A percentile compares a stretch with the other conserved stretches of the same genome.
Evolutionary conservation across 768 basidiomycete genomes (phyloP).

Genomic region (Xerocomellus chrysenteron): DNA sequence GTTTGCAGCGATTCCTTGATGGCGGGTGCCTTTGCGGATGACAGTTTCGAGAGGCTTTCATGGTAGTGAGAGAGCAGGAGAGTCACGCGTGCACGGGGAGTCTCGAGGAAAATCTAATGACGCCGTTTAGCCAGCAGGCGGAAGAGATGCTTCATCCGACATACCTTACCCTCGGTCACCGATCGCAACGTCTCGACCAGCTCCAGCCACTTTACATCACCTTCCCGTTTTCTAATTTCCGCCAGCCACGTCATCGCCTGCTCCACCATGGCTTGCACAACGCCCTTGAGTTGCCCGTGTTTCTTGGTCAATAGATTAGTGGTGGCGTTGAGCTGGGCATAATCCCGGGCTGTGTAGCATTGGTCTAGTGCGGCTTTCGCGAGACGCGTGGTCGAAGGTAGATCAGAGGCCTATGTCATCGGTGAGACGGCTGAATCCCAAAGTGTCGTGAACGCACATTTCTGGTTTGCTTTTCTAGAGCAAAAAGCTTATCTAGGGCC

Average conservation of each 20-base stretch:
- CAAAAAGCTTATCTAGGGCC: constrained; percentile 84
- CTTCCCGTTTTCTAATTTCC: constrained; percentile 65
- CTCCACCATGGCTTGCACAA: constrained; percentile 90
- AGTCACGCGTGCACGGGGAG: constrained; percentile 92
- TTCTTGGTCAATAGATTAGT: constrained; percentile 82
- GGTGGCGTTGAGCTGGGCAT: constrained; percentile 66
- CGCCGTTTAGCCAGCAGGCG: background rate
- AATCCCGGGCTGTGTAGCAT: constrained; percentile 70
- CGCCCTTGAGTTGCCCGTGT: constrained; percentile 93
- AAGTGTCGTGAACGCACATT: constrained; percentile 58
- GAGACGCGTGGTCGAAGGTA: constrained; percentile 85
- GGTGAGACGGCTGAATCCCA: background rate
- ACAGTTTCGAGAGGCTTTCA: constrained; percentile 58
- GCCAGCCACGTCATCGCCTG: constrained; percentile 79
- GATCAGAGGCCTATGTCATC: constrained; percentile 79
- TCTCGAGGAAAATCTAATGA: constrained; percentile 89
- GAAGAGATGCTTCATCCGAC: constrained; percentile 18
- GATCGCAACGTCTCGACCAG: constrained; percentile 84
- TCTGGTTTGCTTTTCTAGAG: constrained; percentile 93
- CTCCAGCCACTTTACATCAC: constrained; percentile 78
- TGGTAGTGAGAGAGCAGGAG: constrained; percentile 82
- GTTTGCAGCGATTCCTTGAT: constrained; percentile 72
- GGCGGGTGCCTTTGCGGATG: constrained; percentile 38
- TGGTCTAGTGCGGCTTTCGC: constrained; percentile 72
- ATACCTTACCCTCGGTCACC: constrained; percentile 96